Conservation (phyloP, 2,329 filamentous ascomycete genomes). For the Tolypocladium ovalisporum region DNA sequence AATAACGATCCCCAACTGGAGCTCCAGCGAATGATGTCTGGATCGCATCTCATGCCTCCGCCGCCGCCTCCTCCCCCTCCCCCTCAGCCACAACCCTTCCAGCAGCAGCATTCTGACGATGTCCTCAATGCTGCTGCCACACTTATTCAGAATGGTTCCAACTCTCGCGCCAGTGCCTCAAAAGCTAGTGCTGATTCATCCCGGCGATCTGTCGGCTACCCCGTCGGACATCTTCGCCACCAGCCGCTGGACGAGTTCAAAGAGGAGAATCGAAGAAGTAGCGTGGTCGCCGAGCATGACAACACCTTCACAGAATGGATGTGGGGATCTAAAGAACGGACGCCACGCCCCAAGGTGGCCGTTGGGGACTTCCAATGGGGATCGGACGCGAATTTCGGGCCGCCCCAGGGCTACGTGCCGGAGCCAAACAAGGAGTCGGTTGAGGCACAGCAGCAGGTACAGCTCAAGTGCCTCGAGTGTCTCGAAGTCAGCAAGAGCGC, state of each 20-base stretch:
- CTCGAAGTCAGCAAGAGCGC: slow-evolving; percentile 47
- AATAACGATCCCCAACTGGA: slow-evolving; percentile 6
- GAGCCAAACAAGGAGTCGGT: slow-evolving; percentile 44
- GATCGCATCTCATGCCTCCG: slow-evolving; percentile 23
- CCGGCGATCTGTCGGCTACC: slow-evolving; percentile 18
- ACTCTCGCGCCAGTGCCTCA: slow-evolving; percentile 8
- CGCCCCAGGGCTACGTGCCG: slow-evolving; percentile 47
- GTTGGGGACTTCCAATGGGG: slow-evolving; percentile 50
- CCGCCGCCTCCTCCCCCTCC: slow-evolving; percentile 19
- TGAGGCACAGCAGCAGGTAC: slow-evolving; percentile 43
- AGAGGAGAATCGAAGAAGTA: slow-evolving; percentile 24
- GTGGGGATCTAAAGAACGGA: slow-evolving; percentile 20
- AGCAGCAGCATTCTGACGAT: slow-evolving; percentile 33
- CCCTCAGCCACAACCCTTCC: slow-evolving; percentile 7
- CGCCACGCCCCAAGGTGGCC: slow-evolving; percentile 21
- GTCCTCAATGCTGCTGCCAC: slow-evolving; percentile 46
- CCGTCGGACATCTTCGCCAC: slow-evolving; percentile 29
- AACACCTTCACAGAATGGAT: slow-evolving; percentile 31
- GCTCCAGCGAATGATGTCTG: slow-evolving; percentile 7
- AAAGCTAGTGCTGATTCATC: slow-evolving; percentile 15
- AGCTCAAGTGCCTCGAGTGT: slow-evolving; percentile 45
- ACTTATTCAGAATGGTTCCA: slow-evolving; percentile 32
- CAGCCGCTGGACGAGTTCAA: slow-evolving; percentile 31
- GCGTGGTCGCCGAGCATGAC: slow-evolving; percentile 18
- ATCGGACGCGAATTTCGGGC: slow-evolving; percentile 54